Evolutionary conservation across 2,329 filamentous ascomycete species (phyloP).

Genomic region (Aspergillus sp.): DNA sequence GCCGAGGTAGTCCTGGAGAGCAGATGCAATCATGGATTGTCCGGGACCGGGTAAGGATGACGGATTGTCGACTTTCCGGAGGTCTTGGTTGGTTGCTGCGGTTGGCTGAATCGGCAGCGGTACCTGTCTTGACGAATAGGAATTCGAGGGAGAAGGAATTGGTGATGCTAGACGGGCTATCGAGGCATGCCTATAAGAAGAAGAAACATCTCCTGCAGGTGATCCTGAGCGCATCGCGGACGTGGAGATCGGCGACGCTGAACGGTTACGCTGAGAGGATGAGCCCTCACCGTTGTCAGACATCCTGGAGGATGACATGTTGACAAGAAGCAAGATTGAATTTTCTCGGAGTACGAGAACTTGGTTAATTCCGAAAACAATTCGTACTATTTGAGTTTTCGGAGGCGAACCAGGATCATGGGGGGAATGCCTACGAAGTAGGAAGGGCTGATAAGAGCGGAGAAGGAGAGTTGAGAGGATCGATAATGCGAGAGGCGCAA

Average conservation of each 20-base stretch:
- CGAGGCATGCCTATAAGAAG: conserved; percentile 52
- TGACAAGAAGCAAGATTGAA: not conserved
- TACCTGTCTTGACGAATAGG: conserved; percentile 41
- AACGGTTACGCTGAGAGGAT: conserved; percentile 34
- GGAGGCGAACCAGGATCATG: conserved; percentile 2
- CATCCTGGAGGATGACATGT: conserved; percentile 28
- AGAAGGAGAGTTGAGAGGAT: not conserved
- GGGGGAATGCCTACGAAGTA: not conserved
- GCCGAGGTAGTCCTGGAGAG: conserved; percentile 74
- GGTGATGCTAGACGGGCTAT: conserved; percentile 59
- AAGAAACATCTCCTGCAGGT: conserved; percentile 44
- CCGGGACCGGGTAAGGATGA: conserved; percentile 73
- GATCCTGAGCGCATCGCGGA: conserved; percentile 39
- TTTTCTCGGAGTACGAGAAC: conserved; percentile 2
- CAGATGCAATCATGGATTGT: conserved; percentile 83
- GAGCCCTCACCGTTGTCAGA: conserved; percentile 41
- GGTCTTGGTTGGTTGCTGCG: conserved; percentile 58
- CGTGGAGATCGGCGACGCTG: conserved; percentile 36
- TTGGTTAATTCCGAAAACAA: conserved; percentile 2
- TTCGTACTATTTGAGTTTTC: conserved; percentile 9
- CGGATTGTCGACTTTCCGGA: conserved; percentile 61
- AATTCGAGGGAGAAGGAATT: conserved; percentile 50
- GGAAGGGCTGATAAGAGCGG: conserved; percentile 2
- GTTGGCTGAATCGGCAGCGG: conserved; percentile 44
- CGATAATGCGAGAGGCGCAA: not conserved